Base-by-base conservation (phyloP, 805 yeast genomes). In the Scheffersomyces stipitis region DNA sequence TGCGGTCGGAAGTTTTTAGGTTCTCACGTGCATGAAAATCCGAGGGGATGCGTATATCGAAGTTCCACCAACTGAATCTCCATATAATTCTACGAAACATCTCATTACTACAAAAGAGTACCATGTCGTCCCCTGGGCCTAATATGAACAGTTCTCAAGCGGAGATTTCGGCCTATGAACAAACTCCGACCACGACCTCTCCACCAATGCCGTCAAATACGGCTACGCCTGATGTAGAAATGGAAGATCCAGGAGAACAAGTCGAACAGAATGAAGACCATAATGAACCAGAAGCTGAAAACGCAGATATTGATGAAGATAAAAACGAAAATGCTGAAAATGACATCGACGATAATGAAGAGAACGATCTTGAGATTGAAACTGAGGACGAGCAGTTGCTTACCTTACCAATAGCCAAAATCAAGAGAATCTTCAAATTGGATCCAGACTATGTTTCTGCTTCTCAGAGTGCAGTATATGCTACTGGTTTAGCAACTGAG, bases 401-500 rank as follows among this genome's bases (percentile, higher is more conserved):
- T 7, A 15, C 44, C 1, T 58, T 86, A 17, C 95, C 93, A 4
- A 61, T 84, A 28, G 68, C 86, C 2, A 76, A 85, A 45, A 78
- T 86, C 46, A 83, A 83, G 51, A 73, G 81, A 47, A 81, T 86
- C 36, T 74, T 86, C 55, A 84, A 83, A 50, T 73, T 82, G 54
- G 95, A 86, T 54, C 86, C 88, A 12, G 89, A 81, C 26, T 83
- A 82, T 46, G 60, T 71, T 5, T 75, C 81, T 2, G 79, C 86
- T 2, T 78, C 88, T 2, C 82, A 77, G 38, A 68, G 80, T 18
- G 87, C 91, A 0, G 86, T 82, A n/a, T 81, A 78, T 54, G 75
- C 87, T 12, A 69, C 86, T 5, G 87, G 86, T 2, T 71, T 83
- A n/a, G 89, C 93, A 6, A 79, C 91, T 0, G 93, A 86, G 50